phyloP scores from a whole-genome alignment of 108 stramenopile genomes.

The Seminavis robusta region DNA sequence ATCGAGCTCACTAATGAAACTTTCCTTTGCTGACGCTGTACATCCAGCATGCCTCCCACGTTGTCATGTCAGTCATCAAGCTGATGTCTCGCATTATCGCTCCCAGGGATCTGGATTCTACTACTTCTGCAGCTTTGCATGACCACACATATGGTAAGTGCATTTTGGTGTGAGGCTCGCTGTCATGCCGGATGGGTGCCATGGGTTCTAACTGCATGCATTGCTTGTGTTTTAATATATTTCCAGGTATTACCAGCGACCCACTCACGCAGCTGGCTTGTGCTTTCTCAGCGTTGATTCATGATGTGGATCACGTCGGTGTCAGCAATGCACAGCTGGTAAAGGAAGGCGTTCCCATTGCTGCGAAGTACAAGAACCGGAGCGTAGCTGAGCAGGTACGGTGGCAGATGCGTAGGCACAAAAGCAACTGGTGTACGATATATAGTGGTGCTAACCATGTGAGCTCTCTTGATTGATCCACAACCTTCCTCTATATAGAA shows the following conservation, averaged over 20 bases:
- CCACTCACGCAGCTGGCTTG: conserved; percentile 31
- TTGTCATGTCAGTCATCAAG: conserved; percentile 39
- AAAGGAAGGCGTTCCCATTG: neutral
- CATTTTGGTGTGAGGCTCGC: no score
- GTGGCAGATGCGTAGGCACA: no score
- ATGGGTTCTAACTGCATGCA: no score
- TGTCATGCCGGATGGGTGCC: no score
- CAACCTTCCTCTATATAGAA: no score
- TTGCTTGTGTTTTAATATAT: no score
- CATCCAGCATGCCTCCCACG: conserved; percentile 37
- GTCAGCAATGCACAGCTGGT: neutral
- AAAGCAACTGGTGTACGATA: no score
- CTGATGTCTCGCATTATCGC: conserved; percentile 15
- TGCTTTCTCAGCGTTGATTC: conserved; percentile 42
- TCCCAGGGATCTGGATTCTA: neutral
- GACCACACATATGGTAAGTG: conserved; percentile 27
- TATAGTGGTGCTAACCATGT: no score
- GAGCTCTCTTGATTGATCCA: no score
- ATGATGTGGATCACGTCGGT: conserved; percentile 29
- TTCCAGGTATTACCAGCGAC: conserved; percentile 29
- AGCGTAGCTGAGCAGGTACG: conserved; percentile 5
- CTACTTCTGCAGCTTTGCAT: neutral
- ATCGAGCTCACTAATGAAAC: no score
- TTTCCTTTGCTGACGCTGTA: no score
- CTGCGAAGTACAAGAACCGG: neutral